Evolutionary conservation across 345 rosid genomes (phyloP), one percentile per base, ranked within the genome.

Genomic region (Populus deltoides): DNA sequence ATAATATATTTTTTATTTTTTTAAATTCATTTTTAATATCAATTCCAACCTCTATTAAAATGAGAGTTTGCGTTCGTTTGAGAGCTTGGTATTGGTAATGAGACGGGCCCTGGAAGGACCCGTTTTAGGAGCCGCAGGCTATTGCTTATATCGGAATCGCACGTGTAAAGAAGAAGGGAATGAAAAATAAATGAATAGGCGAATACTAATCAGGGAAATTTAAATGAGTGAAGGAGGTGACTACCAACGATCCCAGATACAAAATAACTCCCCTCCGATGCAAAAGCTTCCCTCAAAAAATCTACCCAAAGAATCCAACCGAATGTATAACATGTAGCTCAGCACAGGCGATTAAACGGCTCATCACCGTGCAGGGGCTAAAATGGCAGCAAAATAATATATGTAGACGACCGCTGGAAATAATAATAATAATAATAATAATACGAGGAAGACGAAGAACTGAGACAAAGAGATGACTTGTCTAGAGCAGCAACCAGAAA

Each of bases 271-370:
- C 55, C 47, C 81, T 45, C 65, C 39, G 72, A 85, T 76, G 79
- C 55, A 82, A 68, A 70, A 70, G 43, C 78, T 74, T 65, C 80
- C 86, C 85, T 70, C 76, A 72, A 83, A 83, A 2, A 79, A 68
- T 77, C 80, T 76, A 6, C 85, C 80, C 82, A 85, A 89, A 87
- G 84, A 85, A 86, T 85, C 59, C 85, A 81, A 75, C 78, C 33
- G 68, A 82, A 86, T 85, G 83, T 81, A 73, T 81, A 72, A 3
- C 39, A 70, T 33, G 11, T 20, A 59, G 70, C 73, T 72, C 74
- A 76, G 75, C 77, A 84, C 78, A 70, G 61, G 57, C 39, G 70
- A 68, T 43, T 41, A 33, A 47, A 71, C 9, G 35, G 49, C 74
- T 71, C 77, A 71, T 53, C 81, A 65, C 65, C 27, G 38, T 33